These are phyloP conservation scores for Davidsoniella neocaledoniae DNA, from an alignment of 2,329 filamentous ascomycete species.

Conservation along the genomic window DNA sequence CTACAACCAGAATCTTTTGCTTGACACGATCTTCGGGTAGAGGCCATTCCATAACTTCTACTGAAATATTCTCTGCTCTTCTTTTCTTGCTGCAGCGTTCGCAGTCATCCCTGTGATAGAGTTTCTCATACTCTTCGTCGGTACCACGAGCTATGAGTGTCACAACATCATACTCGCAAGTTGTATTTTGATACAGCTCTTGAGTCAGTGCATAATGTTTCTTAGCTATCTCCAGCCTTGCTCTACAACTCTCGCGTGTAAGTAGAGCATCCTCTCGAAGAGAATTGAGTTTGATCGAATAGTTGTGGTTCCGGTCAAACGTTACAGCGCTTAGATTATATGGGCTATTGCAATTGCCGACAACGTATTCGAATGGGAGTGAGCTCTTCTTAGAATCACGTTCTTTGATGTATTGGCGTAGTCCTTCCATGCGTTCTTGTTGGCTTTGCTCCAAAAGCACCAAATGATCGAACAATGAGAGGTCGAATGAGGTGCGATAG, in stretches of 20 bases:
- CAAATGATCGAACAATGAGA: conserved; percentile 25
- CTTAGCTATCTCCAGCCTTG: no score
- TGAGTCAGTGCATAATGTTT: no score
- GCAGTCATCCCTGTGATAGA: no score
- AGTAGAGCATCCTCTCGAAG: neutral
- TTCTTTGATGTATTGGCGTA: conserved; percentile 28
- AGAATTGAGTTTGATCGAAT: neutral
- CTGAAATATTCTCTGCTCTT: no score
- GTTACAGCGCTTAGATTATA: neutral
- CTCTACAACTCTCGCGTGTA: no score
- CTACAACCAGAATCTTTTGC: conserved; percentile 33
- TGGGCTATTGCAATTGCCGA: neutral
- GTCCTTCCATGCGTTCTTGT: conserved; percentile 25
- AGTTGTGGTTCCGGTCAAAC: neutral
- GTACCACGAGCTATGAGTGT: no score
- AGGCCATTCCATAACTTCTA: neutral
- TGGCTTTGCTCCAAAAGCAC: conserved; percentile 27
- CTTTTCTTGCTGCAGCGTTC: no score
- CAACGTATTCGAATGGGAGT: neutral
- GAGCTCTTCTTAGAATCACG: neutral
- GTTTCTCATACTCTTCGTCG: no score
- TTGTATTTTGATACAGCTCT: no score
- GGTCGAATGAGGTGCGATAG: neutral
- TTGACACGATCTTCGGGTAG: conserved; percentile 6
- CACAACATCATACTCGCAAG: no score